Conservation (phyloP, 2,329 filamentous ascomycete genomes). For the Myriosclerotinia curreyana region DNA sequence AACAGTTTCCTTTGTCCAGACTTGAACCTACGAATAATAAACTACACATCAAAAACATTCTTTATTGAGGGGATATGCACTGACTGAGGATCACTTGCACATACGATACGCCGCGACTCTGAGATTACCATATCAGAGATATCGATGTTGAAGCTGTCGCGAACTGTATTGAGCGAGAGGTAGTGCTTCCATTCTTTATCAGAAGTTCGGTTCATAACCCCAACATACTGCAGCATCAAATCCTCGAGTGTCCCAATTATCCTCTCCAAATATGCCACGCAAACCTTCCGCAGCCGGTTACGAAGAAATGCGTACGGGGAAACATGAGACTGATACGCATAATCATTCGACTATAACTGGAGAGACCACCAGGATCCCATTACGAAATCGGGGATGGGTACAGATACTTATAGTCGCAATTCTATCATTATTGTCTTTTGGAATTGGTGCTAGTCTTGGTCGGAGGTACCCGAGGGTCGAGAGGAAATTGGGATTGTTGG, state of each 20-base stretch:
- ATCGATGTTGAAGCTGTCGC: no score
- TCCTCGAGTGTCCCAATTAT: neutral
- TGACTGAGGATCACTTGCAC: neutral
- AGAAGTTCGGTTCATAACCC: no score
- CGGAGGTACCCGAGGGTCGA: neutral
- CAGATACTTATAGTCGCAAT: neutral
- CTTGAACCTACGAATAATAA: neutral
- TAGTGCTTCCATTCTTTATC: no score
- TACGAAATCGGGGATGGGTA: neutral
- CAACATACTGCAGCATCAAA: no score
- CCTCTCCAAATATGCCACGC: constrained; percentile 2
- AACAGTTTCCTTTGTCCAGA: neutral
- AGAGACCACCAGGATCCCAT: neutral
- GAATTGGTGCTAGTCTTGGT: neutral
- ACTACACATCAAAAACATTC: neutral
- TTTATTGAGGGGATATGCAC: neutral
- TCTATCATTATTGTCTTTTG: neutral
- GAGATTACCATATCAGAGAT: no score
- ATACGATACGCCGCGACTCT: neutral
- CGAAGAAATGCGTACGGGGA: neutral
- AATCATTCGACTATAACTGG: no score
- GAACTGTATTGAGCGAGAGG: no score
- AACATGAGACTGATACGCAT: neutral
- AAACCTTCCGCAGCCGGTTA: neutral
- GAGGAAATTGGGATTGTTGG: neutral